A percentile compares a stretch with the other conserved stretches of the same genome.
These are phyloP conservation scores for Aegle marmelos DNA, from an alignment of 345 rosid species.

Conservation along the genomic window DNA sequence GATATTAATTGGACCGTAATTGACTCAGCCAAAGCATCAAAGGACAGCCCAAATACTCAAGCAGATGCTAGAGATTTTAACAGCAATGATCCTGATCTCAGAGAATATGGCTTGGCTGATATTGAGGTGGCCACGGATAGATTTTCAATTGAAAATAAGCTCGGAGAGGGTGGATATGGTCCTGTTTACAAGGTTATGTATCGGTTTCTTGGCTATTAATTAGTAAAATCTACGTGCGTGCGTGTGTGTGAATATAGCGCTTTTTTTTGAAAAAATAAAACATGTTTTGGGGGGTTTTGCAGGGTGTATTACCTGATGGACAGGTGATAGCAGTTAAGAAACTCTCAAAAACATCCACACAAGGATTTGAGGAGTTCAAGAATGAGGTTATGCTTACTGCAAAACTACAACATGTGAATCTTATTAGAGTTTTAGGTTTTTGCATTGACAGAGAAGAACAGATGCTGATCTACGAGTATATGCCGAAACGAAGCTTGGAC, in stretches of 20 bases:
- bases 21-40: not conserved
- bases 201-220: too few relatives aligned
- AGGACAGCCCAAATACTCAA: not conserved
- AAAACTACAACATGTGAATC: constrained; percentile 13
- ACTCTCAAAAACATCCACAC: constrained; percentile 16
- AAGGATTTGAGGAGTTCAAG: constrained; percentile 22
- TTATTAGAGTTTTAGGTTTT: constrained; percentile 12
- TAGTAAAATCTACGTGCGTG: too few relatives aligned
- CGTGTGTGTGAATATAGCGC: too few relatives aligned
- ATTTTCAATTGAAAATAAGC: constrained; percentile 12
- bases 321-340: constrained; percentile 19
- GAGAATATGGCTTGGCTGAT: not conserved
- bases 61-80: constrained; percentile 3
- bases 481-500: constrained; percentile 11
- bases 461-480: constrained; percentile 10
- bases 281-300: not conserved
- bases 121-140: not conserved
- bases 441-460: constrained; percentile 16
- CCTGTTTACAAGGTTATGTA: constrained; percentile 19
- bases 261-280: too few relatives aligned
- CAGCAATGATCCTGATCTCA: not conserved
- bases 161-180: constrained; percentile 22
- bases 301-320: not conserved
- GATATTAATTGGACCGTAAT: not conserved
- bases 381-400: constrained; percentile 27